Evolutionary conservation across 164 flowering plant species (phyloP).

Genomic region (Aristolochia contorta): DNA sequence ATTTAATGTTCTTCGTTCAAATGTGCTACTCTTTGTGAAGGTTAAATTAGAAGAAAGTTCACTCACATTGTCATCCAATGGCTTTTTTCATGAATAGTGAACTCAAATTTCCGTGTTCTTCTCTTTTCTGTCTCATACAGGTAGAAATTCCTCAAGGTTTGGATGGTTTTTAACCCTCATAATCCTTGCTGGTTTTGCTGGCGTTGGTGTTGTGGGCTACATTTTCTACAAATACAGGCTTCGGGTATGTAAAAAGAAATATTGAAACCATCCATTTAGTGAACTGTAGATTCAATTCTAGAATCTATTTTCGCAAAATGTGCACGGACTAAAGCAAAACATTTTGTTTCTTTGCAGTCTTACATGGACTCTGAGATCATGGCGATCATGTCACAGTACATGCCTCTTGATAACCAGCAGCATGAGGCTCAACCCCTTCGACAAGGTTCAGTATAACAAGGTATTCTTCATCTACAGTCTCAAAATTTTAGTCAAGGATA

Average conservation of each 20-base stretch:
- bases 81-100: neutral
- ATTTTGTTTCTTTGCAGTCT: slow-evolving; percentile 37
- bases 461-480: neutral
- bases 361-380: slow-evolving; percentile 95
- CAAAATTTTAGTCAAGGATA: too few relatives aligned
- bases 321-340: neutral
- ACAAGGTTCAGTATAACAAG: slow-evolving; percentile 32
- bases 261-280: neutral
- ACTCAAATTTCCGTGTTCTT: neutral
- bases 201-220: slow-evolving; percentile 57
- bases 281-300: neutral
- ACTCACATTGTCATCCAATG: too few relatives aligned
- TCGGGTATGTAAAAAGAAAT: slow-evolving; percentile 33
- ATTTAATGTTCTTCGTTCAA: neutral
- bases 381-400: slow-evolving; percentile 96
- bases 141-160: slow-evolving; percentile 38
- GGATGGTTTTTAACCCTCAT: slow-evolving; percentile 45
- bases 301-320: neutral
- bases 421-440: slow-evolving; percentile 44
- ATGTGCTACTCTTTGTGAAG: too few relatives aligned
- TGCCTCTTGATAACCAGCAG: slow-evolving; percentile 75
- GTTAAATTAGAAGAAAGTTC: too few relatives aligned
- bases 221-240: slow-evolving; percentile 88
- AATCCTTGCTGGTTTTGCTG: slow-evolving; percentile 42
- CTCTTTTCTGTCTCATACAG: slow-evolving; percentile 21